A percentile compares a stretch with the other conserved stretches of the same genome.
phyloP scores from a whole-genome alignment of 139 green algal species.

The Micractinium conductrix region DNA sequence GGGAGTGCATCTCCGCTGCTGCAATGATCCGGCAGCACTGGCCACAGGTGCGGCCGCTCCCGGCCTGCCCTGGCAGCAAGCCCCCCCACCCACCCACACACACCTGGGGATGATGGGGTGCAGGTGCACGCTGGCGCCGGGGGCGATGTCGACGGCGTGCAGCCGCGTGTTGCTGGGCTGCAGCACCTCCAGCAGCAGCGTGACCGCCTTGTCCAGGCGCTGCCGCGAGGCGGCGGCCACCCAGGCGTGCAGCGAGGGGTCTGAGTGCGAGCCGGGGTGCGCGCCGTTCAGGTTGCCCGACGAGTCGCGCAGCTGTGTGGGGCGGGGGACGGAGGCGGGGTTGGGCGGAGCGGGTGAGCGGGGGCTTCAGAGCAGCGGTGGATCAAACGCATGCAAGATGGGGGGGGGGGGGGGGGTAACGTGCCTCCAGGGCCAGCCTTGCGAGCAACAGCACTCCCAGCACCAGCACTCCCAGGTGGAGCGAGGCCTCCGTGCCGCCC shows the following conservation, averaged over 20 bases:
- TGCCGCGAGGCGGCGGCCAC: conserved; percentile 24
- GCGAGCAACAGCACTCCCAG: too few species aligned
- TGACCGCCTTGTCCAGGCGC: conserved; percentile 27
- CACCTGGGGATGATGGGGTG: conserved; percentile 5
- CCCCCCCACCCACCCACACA: neutral
- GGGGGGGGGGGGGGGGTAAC: neutral
- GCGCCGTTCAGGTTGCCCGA: conserved; percentile 31
- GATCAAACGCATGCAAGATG: neutral
- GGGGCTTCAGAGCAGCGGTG: neutral
- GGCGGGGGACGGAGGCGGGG: neutral
- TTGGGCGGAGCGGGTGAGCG: too few species aligned
- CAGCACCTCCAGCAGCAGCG: conserved; percentile 39
- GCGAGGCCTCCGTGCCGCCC: too few species aligned
- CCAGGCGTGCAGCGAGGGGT: conserved; percentile 33
- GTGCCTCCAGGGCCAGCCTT: too few species aligned
- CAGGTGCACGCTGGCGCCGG: conserved; percentile 12
- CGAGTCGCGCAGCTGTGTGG: conserved; percentile 3
- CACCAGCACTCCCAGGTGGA: too few species aligned
- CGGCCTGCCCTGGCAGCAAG: too few species aligned
- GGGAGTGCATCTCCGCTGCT: too few species aligned
- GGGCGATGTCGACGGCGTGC: neutral
- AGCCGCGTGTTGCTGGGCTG: conserved; percentile 20
- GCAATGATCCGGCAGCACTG: too few species aligned
- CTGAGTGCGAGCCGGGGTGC: conserved; percentile 9
- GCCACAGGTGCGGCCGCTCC: too few species aligned